Conservation (phyloP, 2,329 filamentous ascomycete genomes). For the Bipolaris gigantea region DNA sequence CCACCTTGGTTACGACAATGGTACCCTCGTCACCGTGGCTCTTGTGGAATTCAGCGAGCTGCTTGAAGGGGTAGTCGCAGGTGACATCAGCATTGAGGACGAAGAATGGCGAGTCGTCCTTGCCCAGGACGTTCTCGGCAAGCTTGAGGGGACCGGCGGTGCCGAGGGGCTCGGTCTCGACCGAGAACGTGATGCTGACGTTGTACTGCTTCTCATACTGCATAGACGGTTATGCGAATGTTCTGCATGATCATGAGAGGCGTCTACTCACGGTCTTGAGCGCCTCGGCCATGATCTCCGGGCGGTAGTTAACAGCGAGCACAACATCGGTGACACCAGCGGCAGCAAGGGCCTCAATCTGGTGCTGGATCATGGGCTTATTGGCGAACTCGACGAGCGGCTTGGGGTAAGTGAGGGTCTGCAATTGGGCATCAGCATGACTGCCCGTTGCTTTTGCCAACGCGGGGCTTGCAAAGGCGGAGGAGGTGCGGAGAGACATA, state of each 20-base stretch:
- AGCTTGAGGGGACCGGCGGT: conserved; percentile 95
- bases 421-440: conserved; percentile 29
- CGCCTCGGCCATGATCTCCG: conserved; percentile 94
- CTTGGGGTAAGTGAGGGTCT: conserved; percentile 97
- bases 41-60: conserved; percentile 90
- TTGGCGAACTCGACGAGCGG: conserved; percentile 98
- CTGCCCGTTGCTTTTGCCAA: conserved; percentile 9
- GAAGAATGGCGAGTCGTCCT: conserved; percentile 95
- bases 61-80: conserved; percentile 93
- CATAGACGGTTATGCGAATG: conserved; percentile 15
- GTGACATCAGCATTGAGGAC: conserved; percentile 98
- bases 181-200: conserved; percentile 94
- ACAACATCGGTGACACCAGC: conserved; percentile 97
- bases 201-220: conserved; percentile 88
- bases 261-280: conserved; percentile 72
- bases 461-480: conserved; percentile 22
- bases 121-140: conserved; percentile 86
- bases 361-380: conserved; percentile 98
- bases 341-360: conserved; percentile 90
- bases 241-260: background rate
- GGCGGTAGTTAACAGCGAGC: conserved; percentile 96
- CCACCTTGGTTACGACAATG: conserved; percentile 97
- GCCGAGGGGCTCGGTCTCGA: conserved; percentile 92
- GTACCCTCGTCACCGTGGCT: conserved; percentile 92
- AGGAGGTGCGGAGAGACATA: conserved; percentile 50